Conservation (phyloP, 495 filamentous ascomycete genomes). For the Xanthoparmelia taractica region DNA sequence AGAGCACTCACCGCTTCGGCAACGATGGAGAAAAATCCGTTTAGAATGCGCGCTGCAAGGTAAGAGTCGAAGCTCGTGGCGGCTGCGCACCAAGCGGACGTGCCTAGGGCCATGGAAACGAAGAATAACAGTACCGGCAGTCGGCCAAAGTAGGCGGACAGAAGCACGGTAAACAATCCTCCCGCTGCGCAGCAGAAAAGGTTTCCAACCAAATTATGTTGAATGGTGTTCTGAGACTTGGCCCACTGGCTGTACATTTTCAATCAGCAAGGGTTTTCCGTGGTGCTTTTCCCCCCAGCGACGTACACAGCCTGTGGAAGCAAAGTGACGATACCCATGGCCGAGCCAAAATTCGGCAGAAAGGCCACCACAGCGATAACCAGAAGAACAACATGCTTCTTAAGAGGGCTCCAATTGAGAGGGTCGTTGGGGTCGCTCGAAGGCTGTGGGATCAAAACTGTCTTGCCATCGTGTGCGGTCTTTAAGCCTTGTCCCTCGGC, state of each 20-base stretch:
- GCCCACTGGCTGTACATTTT: constrained; percentile 23
- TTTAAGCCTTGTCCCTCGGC: not conserved
- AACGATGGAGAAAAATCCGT: constrained; percentile 57
- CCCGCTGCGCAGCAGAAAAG: constrained; percentile 51
- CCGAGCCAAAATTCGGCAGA: constrained; percentile 50
- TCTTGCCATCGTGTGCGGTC: constrained; percentile 18
- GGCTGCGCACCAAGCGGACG: constrained; percentile 47
- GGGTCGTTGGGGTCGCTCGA: constrained; percentile 31
- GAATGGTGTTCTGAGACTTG: constrained; percentile 41
- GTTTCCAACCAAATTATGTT: constrained; percentile 50
- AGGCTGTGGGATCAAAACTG: constrained; percentile 29
- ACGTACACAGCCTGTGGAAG: constrained; percentile 44
- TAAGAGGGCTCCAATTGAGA: constrained; percentile 27
- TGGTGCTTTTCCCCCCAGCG: not conserved
- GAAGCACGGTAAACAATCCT: constrained; percentile 47
- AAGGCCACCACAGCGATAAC: constrained; percentile 48
- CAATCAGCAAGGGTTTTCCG: not conserved
- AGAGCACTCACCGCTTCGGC: constrained; percentile 35
- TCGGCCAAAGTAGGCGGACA: constrained; percentile 53
- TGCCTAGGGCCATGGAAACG: constrained; percentile 40
- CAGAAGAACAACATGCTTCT: constrained; percentile 41
- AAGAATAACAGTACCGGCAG: constrained; percentile 55
- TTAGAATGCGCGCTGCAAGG: constrained; percentile 52
- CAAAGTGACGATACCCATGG: constrained; percentile 47
- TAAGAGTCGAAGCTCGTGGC: constrained; percentile 47